These are phyloP conservation scores for Globisporangium recalcitrans DNA, from an alignment of 352 stramenopile species.

Conservation along the genomic window DNA sequence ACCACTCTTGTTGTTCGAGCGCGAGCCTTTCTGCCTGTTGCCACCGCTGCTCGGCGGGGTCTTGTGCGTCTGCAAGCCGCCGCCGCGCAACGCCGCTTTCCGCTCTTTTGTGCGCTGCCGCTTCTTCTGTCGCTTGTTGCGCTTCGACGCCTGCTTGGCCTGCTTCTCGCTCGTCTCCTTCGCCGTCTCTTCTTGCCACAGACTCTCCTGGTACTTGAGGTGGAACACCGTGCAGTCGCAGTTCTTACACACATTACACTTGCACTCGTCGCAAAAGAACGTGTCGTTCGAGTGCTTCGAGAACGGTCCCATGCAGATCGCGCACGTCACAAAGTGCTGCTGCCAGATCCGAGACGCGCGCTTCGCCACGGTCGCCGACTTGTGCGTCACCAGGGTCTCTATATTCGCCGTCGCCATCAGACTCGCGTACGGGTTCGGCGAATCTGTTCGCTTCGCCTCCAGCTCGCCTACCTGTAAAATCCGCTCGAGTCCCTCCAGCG, in stretches of 20 bases:
- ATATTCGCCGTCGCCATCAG: constrained; percentile 90
- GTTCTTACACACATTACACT: constrained; percentile 96
- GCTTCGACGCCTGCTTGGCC: constrained; percentile 82
- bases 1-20: constrained; percentile 32
- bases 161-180: constrained; percentile 89
- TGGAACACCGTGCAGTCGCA: constrained; percentile 98
- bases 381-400: constrained; percentile 92
- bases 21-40: constrained; percentile 16
- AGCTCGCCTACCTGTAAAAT: constrained; percentile 95
- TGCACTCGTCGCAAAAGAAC: constrained; percentile 97
- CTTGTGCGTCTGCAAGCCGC: constrained; percentile 30
- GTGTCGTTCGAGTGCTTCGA: constrained; percentile 93
- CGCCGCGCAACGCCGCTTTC: constrained; percentile 53
- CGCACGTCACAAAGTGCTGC: constrained; percentile 96
- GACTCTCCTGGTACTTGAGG: constrained; percentile 95
- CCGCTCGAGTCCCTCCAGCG: constrained; percentile 94
- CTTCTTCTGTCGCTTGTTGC: constrained; percentile 84
- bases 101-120: constrained; percentile 78
- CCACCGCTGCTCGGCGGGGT: constrained; percentile 26
- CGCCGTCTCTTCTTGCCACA: constrained; percentile 93
- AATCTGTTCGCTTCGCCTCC: constrained; percentile 77
- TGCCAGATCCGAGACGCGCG: constrained; percentile 96
- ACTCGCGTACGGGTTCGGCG: constrained; percentile 86
- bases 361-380: constrained; percentile 93
- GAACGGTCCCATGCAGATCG: constrained; percentile 94